phyloP scores from a whole-genome alignment of 306 rosid species.

The Oxytropis ochrocephala region DNA sequence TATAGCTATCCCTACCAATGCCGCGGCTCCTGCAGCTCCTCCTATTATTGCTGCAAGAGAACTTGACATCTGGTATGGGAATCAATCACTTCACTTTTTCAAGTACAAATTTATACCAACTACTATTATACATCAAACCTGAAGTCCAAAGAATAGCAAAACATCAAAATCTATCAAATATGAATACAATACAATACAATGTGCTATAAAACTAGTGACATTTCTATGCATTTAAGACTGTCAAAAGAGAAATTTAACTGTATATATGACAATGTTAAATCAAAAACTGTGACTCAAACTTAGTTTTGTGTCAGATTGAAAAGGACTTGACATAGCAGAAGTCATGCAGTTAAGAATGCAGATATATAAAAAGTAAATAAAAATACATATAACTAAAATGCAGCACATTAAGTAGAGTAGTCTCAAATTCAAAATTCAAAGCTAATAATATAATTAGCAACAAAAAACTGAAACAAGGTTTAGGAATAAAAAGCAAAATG shows the following conservation, averaged over 20 bases:
- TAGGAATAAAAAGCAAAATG: constrained; percentile 17
- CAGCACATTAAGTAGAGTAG: background rate
- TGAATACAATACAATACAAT: constrained; percentile 4
- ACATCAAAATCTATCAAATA: constrained; percentile 29
- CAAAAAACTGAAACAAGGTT: background rate
- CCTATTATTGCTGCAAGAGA: constrained; percentile 83
- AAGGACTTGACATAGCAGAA: constrained; percentile 16
- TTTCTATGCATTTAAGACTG: background rate
- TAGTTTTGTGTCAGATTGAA: background rate
- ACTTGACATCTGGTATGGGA: constrained; percentile 66
- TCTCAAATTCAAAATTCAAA: background rate
- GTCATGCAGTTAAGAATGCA: constrained; percentile 25
- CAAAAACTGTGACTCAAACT: background rate
- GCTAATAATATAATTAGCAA: background rate
- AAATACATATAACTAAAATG: constrained; percentile 22
- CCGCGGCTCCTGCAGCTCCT: constrained; percentile 97
- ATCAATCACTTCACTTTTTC: constrained; percentile 35
- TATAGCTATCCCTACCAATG: constrained; percentile 69
- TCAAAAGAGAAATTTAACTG: background rate
- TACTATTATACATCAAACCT: constrained; percentile 46
- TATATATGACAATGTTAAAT: background rate
- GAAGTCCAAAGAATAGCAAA: constrained; percentile 29
- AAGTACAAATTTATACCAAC: constrained; percentile 31
- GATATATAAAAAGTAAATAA: background rate
- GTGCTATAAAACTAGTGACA: background rate